Percentiles rank a stretch among this genome's conserved stretches.
These are phyloP conservation scores for Solanum stenotomum DNA, from an alignment of 257 asterid species.

Conservation along the genomic window DNA sequence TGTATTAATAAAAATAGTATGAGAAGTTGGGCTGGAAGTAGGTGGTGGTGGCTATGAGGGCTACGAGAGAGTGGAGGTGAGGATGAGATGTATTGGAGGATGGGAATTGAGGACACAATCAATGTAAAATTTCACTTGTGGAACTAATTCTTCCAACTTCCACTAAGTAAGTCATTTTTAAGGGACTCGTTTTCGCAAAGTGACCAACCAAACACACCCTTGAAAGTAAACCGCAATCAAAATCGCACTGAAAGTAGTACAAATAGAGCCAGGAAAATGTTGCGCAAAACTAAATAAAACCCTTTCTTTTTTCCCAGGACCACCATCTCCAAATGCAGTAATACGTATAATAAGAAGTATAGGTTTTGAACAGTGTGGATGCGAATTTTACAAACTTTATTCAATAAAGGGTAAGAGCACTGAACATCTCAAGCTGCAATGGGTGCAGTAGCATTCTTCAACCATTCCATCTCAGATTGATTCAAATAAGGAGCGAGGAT, in stretches of 20 bases:
- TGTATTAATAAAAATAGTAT: not conserved
- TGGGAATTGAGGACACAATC: not conserved
- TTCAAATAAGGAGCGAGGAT: constrained; percentile 58
- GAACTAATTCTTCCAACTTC: not conserved
- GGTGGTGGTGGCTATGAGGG: not conserved
- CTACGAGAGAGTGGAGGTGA: not conserved
- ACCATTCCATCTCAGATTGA: constrained; percentile 69
- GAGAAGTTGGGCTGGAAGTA: not conserved
- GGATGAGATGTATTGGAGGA: not conserved
- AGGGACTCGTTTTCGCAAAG: not conserved
- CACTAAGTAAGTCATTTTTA: not conserved
- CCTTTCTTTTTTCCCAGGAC: not conserved
- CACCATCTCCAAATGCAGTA: not conserved
- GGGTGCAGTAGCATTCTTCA: constrained; percentile 71
- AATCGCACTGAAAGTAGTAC: not conserved
- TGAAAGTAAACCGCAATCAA: not conserved
- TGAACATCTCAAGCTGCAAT: constrained; percentile 40
- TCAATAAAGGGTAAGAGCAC: not conserved
- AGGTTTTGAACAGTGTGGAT: not conserved
- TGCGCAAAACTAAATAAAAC: not conserved
- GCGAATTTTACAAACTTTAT: not conserved
- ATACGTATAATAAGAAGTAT: not conserved
- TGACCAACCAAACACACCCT: not conserved
- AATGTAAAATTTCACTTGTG: too few species aligned
- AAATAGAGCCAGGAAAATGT: not conserved